Conservation (phyloP, 2,329 filamentous ascomycete genomes). For the Trichoderma sp. region DNA sequence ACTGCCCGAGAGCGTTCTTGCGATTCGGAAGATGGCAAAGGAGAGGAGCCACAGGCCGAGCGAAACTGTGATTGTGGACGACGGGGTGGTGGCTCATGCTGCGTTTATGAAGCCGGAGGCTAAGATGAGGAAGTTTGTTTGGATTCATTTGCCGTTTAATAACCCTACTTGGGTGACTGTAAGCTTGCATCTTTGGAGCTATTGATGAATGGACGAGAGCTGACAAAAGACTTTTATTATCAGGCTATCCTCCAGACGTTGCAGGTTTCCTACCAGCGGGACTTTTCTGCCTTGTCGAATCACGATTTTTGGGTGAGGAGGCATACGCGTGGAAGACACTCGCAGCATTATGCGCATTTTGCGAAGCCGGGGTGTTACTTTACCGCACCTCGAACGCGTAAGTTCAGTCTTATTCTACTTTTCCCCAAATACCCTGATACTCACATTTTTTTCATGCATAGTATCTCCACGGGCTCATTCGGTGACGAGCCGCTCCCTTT, state of each 20-base stretch:
- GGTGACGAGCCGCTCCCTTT: slow-evolving; percentile 34
- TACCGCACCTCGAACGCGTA: slow-evolving; percentile 43
- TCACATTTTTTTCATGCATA: slow-evolving; percentile 19
- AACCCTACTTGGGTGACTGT: slow-evolving; percentile 62
- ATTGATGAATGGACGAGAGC: background rate
- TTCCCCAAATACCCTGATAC: background rate
- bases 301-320: slow-evolving; percentile 52
- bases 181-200: slow-evolving; percentile 19
- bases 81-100: slow-evolving; percentile 28
- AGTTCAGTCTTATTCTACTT: slow-evolving; percentile 11
- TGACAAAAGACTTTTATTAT: background rate
- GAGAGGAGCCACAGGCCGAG: slow-evolving; percentile 28
- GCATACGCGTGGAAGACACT: slow-evolving; percentile 51
- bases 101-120: slow-evolving; percentile 40
- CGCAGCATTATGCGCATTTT: slow-evolving; percentile 53
- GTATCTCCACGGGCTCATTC: slow-evolving; percentile 42
- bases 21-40: slow-evolving; percentile 34
- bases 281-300: slow-evolving; percentile 45
- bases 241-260: slow-evolving; percentile 50
- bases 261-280: slow-evolving; percentile 41
- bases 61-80: slow-evolving; percentile 37
- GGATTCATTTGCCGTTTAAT: slow-evolving; percentile 60
- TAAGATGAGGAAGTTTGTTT: slow-evolving; percentile 53
- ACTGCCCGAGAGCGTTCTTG: slow-evolving; percentile 40
- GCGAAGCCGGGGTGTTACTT: slow-evolving; percentile 53